These are phyloP conservation scores for Parathielavia hyrcaniae DNA, from an alignment of 495 filamentous ascomycete genomes.

Conservation along the genomic window DNA sequence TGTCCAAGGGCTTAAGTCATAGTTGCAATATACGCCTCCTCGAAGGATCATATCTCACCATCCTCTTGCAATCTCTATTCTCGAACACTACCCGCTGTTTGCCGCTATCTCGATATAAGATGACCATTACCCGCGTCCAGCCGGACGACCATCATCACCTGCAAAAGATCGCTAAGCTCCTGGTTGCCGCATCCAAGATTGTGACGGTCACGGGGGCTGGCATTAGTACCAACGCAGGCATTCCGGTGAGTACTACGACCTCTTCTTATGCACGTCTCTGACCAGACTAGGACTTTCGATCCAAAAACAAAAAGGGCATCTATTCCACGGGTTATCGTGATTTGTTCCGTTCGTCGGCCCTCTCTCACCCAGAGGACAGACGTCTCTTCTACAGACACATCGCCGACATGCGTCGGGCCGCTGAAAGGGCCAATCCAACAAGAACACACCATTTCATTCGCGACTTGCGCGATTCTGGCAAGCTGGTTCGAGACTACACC, in stretches of 20 bases:
- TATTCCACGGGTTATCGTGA: conserved; percentile 15
- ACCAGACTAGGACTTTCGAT: conserved; percentile 16
- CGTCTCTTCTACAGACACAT: conserved; percentile 18
- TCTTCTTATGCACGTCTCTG: conserved; percentile 5
- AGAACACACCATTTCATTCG: conserved; percentile 12
- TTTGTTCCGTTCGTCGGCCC: conserved; percentile 13
- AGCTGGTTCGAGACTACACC: conserved; percentile 20
- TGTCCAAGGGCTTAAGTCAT: too few relatives aligned
- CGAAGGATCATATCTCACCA: background rate
- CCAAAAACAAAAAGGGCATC: conserved; percentile 11
- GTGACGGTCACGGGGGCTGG: conserved; percentile 17
- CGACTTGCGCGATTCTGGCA: conserved; percentile 12
- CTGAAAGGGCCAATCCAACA: conserved; percentile 12
- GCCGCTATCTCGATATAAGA: conserved; percentile 5
- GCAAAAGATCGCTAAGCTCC: background rate
- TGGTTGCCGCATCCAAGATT: conserved; percentile 16
- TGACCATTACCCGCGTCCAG: conserved; percentile 11
- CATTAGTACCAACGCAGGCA: conserved; percentile 18
- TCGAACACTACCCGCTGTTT: background rate
- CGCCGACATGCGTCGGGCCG: conserved; percentile 14
- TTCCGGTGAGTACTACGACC: conserved; percentile 13
- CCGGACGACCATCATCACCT: conserved; percentile 10
- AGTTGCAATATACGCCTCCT: too few relatives aligned
- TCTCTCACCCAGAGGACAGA: conserved; percentile 12
- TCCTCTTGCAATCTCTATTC: background rate